These are phyloP conservation scores for Carex scoparia DNA, from an alignment of 176 grass and related monocot species.

Conservation along the genomic window DNA sequence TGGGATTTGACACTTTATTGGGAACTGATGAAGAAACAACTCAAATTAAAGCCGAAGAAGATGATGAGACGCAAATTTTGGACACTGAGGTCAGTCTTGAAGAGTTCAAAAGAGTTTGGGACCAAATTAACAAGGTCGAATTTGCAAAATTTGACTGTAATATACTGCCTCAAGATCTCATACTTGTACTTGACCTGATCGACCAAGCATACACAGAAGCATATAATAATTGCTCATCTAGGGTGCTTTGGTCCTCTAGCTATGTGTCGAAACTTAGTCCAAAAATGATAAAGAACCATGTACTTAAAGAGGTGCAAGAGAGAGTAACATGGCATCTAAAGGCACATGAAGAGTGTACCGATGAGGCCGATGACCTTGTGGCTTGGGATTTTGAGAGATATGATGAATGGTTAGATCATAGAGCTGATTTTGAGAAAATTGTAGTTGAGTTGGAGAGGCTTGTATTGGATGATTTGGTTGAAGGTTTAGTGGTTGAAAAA, in stretches of 20 bases:
- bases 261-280: background rate
- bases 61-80: background rate
- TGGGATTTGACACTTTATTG: background rate
- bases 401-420: conserved; percentile 24
- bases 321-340: conserved; percentile 21
- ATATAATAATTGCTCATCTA: background rate
- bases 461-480: conserved; percentile 26
- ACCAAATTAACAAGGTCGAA: conserved; percentile 27
- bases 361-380: conserved; percentile 19
- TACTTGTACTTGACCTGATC: conserved; percentile 14
- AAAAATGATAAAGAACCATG: background rate
- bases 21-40: conserved; percentile 8
- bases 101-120: conserved; percentile 18
- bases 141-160: conserved; percentile 26
- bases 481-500: conserved; percentile 7
- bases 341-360: conserved; percentile 7
- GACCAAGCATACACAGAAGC: conserved; percentile 8
- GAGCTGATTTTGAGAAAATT: conserved; percentile 2
- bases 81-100: conserved; percentile 3
- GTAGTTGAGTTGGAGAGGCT: conserved; percentile 18
- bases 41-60: background rate
- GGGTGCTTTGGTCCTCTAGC: background rate
- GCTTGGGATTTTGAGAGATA: conserved; percentile 23
- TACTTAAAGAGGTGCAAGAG: conserved; percentile 19
- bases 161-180: conserved; percentile 9